Evolutionary conservation across 1,284 basidiomycete species (phyloP), one percentile per base, ranked within the genome.

Genomic region (Ustilago bromivora): DNA sequence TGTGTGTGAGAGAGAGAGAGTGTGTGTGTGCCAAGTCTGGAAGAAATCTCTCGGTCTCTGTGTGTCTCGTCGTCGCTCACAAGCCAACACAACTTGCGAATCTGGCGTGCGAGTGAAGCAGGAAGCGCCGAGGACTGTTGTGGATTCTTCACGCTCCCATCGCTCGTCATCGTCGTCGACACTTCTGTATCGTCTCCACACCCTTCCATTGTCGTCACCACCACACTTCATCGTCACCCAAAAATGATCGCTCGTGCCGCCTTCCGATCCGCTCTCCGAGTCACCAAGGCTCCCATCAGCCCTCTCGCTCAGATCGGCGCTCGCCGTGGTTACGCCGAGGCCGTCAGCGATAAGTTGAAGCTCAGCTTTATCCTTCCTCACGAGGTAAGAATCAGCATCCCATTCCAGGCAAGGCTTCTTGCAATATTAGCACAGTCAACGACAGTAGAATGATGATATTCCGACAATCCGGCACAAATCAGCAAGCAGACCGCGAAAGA

Each of bases 241-340:
- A 66, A 47, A 36, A 71, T 78, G 71, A 74, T 75, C 41, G 68
- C 71, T 60, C 68, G 71, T 47, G 62, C 68, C 46, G 71, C 76
- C 43, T n/a, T 74, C 46, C 67, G 71, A 67, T 68, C 66, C 38
- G 65, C 67, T 57, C 71, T 78, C 32, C 67, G 71, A 43, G 76
- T 66, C 60, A 56, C 64, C 40, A 74, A 71, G 67, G 66, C 74
- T 49, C 59, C 74, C 19, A 19, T 19, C 19, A 52, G 51, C 17
- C 61, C 76, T n/a, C 68, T 78, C 17, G 56, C 62, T 38, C 71
- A 71, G 66, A 57, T 71, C 57, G 81, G 81, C 54, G 82, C 82
- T 35, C 82, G 79, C 43, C 80, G 84, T 73, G 82, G 83, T 7
- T 86, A 86, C 63, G 84, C 84, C 61, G 84, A 86, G 75, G 84